Base-by-base conservation (phyloP, 177 flowering plant genomes). In the Vitis hybrid region DNA sequence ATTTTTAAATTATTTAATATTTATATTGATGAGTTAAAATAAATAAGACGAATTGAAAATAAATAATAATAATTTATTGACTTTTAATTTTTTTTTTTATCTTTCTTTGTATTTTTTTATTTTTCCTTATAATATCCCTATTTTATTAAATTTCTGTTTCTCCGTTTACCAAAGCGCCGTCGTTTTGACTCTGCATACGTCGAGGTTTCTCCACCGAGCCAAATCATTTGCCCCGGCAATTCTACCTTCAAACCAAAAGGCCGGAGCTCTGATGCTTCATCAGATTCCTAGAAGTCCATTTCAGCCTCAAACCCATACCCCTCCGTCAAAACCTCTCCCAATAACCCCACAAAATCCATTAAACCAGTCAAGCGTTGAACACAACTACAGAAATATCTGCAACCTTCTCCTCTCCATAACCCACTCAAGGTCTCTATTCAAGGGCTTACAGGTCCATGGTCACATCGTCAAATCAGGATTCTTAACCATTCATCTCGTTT, bases 381-480 rank as follows among this genome's bases (percentile, higher is more conserved):
- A 79, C 24, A 79, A 65, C 61, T 87, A 79, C 84, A 66, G 90
- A 64, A 30, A 69, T 27, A 64, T 89, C 3, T 89, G 93, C 83
- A 58, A 66, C 57, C 83, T 78, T 52, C 85, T 95, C 21, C 83
- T 86, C 50, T 77, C 88, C 17, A 56, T 78, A 46, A 85, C 94
- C 62, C 90, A 73, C 66, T 71, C 91, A 13, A 79, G 84, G 51
- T 79, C 83, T 30, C 82, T 87, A 68, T 50, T 73, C 0, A 83
- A 82, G 35, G 98, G 97, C 66, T 86, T 85, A 11, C 88, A 92
- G 55, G 78, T 91, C 80, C 99, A 95, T 72, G 90, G 90, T 66
- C 88, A 82, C 71, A 77, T 89, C 70, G 60, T 91, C 82, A 93
- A 95, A 79, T 74, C 82, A 3, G 89, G 96, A 3, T n/a, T 82